Evolutionary conservation across 495 filamentous ascomycete species (phyloP).

Genomic region (Penicillium canariense): DNA sequence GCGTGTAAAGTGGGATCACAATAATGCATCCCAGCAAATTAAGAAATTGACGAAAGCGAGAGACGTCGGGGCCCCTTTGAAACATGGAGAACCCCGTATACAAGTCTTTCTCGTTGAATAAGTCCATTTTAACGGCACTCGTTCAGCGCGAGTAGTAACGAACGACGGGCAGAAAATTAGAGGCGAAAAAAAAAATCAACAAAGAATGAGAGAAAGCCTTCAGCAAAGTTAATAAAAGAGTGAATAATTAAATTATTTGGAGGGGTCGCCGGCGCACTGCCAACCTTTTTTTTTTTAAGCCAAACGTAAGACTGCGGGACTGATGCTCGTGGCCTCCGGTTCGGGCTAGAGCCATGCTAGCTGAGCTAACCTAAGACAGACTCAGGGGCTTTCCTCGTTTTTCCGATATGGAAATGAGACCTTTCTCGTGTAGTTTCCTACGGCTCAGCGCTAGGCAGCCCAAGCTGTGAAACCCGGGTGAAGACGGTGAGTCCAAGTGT

Average conservation of each 20-base stretch:
- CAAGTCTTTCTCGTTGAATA: slow-evolving; percentile 10
- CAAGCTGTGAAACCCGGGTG: not conserved
- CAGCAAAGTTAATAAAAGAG: slow-evolving; percentile 1
- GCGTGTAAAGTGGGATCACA: slow-evolving; percentile 23
- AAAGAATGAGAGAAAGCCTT: not conserved
- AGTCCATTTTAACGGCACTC: slow-evolving; percentile 7
- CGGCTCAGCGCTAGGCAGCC: not conserved
- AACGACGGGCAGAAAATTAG: not conserved
- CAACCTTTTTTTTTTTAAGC: slow-evolving; percentile 1
- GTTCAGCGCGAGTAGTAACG: not conserved
- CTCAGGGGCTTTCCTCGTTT: slow-evolving; percentile 4
- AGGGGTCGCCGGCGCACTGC: not conserved
- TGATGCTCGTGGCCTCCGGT: slow-evolving; percentile 1
- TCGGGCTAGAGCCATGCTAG: not conserved
- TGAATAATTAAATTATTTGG: not conserved
- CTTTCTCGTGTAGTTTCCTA: not conserved
- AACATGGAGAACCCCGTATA: slow-evolving; percentile 17
- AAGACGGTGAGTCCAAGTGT: slow-evolving; percentile 3
- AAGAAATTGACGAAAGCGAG: slow-evolving; percentile 24
- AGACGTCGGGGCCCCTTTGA: slow-evolving; percentile 24
- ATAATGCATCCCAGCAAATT: slow-evolving; percentile 28
- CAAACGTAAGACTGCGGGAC: not conserved
- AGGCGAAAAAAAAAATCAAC: not conserved
- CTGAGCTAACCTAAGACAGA: not conserved
- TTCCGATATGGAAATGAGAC: slow-evolving; percentile 3